Evolutionary conservation across 2,329 filamentous ascomycete species (phyloP).

Genomic region (Sordariomycetes sp.): DNA sequence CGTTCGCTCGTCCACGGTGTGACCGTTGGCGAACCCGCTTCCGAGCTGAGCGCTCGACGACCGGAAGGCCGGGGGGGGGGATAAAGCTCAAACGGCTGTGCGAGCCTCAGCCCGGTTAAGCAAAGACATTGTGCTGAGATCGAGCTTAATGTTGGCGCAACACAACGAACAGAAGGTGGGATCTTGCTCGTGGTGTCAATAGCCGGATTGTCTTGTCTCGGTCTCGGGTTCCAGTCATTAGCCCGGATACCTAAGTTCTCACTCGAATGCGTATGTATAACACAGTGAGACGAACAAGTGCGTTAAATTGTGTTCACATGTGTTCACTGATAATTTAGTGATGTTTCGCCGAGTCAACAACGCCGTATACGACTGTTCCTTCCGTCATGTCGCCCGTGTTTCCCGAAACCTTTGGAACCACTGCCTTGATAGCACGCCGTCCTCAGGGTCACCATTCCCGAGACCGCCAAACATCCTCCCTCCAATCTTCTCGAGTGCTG

Average conservation of each 20-base stretch:
- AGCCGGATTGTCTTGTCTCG: background rate
- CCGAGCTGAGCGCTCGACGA: background rate
- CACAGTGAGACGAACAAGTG: background rate
- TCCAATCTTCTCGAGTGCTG: background rate
- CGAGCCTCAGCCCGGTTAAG: background rate
- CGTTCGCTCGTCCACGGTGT: background rate
- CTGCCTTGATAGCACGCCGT: background rate
- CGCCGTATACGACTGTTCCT: background rate
- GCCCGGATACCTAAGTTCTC: background rate
- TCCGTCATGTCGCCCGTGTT: background rate
- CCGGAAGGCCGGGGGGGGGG: background rate
- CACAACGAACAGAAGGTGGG: background rate
- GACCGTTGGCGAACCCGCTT: background rate
- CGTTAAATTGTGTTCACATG: background rate
- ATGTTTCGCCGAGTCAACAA: background rate
- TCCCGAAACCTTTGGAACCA: slow-evolving; percentile 1
- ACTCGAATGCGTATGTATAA: background rate
- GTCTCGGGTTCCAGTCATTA: background rate
- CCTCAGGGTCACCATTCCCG: background rate
- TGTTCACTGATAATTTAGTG: background rate
- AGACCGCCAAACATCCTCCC: slow-evolving; percentile 5
- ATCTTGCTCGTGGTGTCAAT: background rate
- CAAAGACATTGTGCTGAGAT: background rate
- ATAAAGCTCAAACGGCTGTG: background rate
- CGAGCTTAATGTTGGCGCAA: background rate